Base-by-base conservation (phyloP, 805 yeast genomes). In the Candida dajiaensis region DNA sequence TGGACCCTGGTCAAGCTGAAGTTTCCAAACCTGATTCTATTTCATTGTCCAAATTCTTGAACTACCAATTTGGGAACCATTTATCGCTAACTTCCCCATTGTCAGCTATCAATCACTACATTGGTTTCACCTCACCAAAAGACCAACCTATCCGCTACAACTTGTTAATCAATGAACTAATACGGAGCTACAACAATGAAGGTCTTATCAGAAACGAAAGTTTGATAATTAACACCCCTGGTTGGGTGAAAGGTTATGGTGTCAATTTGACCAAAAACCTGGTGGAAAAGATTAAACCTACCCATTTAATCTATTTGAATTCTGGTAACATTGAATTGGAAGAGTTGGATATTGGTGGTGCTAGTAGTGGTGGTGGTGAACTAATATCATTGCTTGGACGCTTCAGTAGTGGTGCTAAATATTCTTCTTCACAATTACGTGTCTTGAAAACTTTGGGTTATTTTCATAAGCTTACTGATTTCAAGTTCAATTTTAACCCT, bases 1-100 rank as follows among this genome's bases (percentile, higher is more conserved):
- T 88, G 1, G 98, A 90, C 59, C 96, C 97, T 0, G 96, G 95
- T 1, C 96, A 89, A 59, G 80, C 95, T 0, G 95, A 86, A 56
- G 80, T 74, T 51, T 80, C 89, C 0, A 69, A 70, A 9, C 94
- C 96, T 0, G 89, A 84, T 28, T 76, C 84, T 38, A 64, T 89
- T 3, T 79, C 95, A 0, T 62, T 85, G 12, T 70, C 76, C 1
- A 50, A 51, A 11, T 54, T 70, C n/a, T 39, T 50, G 0, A 44
- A 43, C 6, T 68, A 69, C 1, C 56, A 67, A 16, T 67, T 71
- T 40, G 80, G 80, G 1, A 56, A 55, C 26, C 62, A 59, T 41
- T 43, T 59, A 8, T 52, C 62, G 7, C 29, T 56, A 18, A 53
- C 61, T 4, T 15, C 55, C 1, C 47, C 58, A 8, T 31, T 16